These are phyloP conservation scores for Talaromyces piceae DNA, from an alignment of 2,329 filamentous ascomycete species.

Conservation along the genomic window DNA sequence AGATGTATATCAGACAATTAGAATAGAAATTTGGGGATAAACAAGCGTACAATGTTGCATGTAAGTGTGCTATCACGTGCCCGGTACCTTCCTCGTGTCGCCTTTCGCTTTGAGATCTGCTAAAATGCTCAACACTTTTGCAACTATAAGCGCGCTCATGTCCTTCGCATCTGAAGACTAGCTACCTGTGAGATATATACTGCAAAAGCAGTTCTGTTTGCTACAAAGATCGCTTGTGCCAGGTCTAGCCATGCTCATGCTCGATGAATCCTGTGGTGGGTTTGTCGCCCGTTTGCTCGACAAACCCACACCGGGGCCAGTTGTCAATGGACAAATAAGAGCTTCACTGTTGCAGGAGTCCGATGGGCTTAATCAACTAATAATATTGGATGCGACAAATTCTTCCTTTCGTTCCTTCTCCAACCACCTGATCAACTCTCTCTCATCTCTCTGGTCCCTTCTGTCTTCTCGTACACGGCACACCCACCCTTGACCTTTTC, in stretches of 20 bases:
- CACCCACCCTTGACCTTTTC: background rate
- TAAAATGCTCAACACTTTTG: background rate
- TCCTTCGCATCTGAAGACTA: background rate
- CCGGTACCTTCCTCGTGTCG: background rate
- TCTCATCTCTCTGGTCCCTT: background rate
- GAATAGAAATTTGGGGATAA: background rate
- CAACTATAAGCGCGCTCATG: background rate
- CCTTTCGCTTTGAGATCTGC: background rate
- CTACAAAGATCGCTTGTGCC: background rate
- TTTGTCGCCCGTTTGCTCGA: background rate
- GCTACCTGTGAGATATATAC: background rate
- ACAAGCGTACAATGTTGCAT: background rate
- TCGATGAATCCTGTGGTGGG: background rate
- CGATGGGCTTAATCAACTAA: background rate
- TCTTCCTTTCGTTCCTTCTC: background rate
- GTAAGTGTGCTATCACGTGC: background rate
- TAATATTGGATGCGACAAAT: background rate
- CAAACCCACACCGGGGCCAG: background rate
- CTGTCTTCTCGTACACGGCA: background rate
- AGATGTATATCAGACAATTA: conserved; percentile 20
- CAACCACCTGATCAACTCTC: background rate
- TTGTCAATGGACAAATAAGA: background rate
- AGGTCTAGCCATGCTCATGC: background rate
- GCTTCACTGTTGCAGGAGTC: background rate
- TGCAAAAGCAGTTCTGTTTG: background rate